Base-by-base conservation (phyloP, 768 basidiomycete species). In the Xerocomellus dryophilus region DNA sequence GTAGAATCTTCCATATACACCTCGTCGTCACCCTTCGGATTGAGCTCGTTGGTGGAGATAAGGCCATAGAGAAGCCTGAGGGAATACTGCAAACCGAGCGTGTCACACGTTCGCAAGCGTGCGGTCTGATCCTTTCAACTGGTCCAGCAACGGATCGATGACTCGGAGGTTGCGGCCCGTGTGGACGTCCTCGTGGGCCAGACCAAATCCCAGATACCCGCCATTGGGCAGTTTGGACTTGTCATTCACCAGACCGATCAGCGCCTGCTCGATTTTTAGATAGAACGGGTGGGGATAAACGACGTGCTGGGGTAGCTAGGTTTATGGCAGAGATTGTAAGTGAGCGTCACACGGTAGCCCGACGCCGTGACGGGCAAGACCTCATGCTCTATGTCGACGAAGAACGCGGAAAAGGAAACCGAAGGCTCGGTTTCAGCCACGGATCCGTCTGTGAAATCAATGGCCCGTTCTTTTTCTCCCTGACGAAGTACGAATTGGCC, bases 311-410 rank as follows among this genome's bases (percentile, higher is more conserved):
- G 54, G 6, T 44, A 39, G 0, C 15, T 8, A 11, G 44, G 44
- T n/a, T 45, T 21, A 8, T 39, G 44, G 44, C 50, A 59, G 21
- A 78, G 69, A 52, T 78, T 77, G 63, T 74, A 77, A 3, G 78
- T 75, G 46, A 80, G 40, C 6, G 75, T 79, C 32, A 80, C 66
- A 1, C 80, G 73, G 36, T 73, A 62, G 1, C 81, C 78, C 0
- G 72, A 68, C 7, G 44, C n/a, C n/a, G n/a, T 65, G 45, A 80
- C 74, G 2, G 66, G 69, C 18, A 67, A 43, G 43, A 79, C 75
- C 43, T 79, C 76, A 56, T 78, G 77, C 52, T 77, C 73, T 51
- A 76, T 65, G 50, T 78, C 78, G 21, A 73, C 69, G 62, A 67
- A 56, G 29, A 80, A 77, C 5, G 76, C 73, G 29, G 68, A 62